Base-by-base conservation (phyloP, 345 rosid genomes). In the Aurinia saxatilis region DNA sequence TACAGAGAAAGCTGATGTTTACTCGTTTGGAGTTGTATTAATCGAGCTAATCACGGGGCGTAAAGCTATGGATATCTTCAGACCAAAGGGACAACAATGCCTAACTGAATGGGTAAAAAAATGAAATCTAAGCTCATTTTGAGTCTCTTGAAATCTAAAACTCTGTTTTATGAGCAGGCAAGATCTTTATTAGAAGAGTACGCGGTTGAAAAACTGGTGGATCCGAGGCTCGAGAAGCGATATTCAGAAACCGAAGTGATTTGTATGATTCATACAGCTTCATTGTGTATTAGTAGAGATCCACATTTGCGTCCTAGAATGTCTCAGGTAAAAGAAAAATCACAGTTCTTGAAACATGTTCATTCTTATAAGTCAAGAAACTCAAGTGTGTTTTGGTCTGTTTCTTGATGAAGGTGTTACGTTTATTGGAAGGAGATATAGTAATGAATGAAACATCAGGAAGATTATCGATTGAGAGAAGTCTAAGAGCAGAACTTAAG, bases 61-160 rank as follows among this genome's bases (percentile, higher is more conserved):
- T 66, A 95, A 88, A 78, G 96, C 99, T 8, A 87, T 95, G 68
- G 96, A 90, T 57, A 84, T 95, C 63, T 76, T 62, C 60, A 79
- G 86, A 62, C 98, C 99, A 3, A 95, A 86, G 80, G 99, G 99
- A 45, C 96, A 95, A 74, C 99, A 95, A 19, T 90, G 91, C 76
- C 84, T 95, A 30, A 75, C 93, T 3, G 97, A 95, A 82, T 95
- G 99, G 99, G 99, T 95, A 84, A 60, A 55, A 27, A 13, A 37
- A 45, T 23, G 9, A 33, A 17, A 23, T 10, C 31, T 27, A 34
- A 34, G 12, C 37, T 34, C 37, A 1, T 4, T 10, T 17, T 52
- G 27, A 2, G 5, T 11, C 36, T 49, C 34, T 3, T 29, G 35
- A 11, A 12, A 35, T 10, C 41, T 7, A 11, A 46, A 55, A 45